Conservation (phyloP, 352 stramenopile genomes). For the Phytopythium kandeliae region DNA sequence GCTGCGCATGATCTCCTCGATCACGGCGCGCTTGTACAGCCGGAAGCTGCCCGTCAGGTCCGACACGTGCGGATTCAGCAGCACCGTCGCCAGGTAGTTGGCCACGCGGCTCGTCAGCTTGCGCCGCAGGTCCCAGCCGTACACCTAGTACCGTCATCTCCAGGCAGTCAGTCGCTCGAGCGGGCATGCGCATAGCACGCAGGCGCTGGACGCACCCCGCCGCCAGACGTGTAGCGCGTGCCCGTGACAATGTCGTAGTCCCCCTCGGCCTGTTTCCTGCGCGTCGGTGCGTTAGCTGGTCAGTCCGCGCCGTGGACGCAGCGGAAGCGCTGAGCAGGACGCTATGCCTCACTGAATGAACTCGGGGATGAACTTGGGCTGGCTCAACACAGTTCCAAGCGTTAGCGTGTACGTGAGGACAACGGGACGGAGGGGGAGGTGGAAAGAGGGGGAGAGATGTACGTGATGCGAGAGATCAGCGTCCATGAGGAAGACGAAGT, state of each 20-base stretch:
- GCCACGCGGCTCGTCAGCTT: constrained; percentile 96
- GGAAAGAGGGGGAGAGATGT: background rate
- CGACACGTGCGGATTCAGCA: constrained; percentile 93
- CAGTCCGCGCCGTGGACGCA: too few species aligned
- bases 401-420: too few species aligned
- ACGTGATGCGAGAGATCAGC: constrained; percentile 98
- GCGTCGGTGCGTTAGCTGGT: too few species aligned
- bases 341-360: constrained; percentile 62
- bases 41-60: constrained; percentile 98
- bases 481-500: constrained; percentile 98
- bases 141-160: constrained; percentile 67
- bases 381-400: constrained; percentile 1
- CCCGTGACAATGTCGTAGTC: constrained; percentile 95
- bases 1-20: constrained; percentile 93
- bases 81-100: constrained; percentile 96
- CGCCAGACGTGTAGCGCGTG: constrained; percentile 91
- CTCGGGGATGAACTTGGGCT: constrained; percentile 96
- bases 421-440: background rate
- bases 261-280: constrained; percentile 61
- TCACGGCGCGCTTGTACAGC: constrained; percentile 94
- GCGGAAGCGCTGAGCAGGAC: too few species aligned
- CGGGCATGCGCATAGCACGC: too few species aligned
- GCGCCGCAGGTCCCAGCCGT: constrained; percentile 94
- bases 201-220: constrained; percentile 72
- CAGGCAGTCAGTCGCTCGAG: too few species aligned